Percentiles rank a stretch among this genome's conserved stretches.
Conservation (phyloP, 306 rosid species). For the Glycyrrhiza uralensis region DNA sequence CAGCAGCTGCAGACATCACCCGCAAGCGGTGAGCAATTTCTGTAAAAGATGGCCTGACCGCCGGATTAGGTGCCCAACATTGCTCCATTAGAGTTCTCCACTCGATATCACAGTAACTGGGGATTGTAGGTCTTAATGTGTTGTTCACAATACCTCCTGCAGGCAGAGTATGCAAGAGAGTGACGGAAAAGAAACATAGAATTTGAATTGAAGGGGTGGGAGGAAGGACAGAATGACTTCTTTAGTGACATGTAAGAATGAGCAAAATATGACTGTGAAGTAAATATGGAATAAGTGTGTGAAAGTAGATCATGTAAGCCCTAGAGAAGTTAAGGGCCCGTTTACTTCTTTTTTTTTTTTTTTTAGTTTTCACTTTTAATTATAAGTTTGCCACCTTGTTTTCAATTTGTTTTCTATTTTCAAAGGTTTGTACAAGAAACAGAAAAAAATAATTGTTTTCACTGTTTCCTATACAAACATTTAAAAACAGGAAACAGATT, state of each 20-base stretch:
- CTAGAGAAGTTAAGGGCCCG: too few species aligned
- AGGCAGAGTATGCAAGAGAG: background rate
- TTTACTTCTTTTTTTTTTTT: too few species aligned
- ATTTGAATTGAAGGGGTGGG: background rate
- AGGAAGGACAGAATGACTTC: background rate
- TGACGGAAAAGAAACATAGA: background rate
- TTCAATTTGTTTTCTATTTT: too few species aligned
- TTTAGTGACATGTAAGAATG: background rate
- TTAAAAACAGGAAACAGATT: too few species aligned
- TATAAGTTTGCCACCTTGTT: too few species aligned
- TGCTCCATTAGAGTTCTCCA: conserved; percentile 91
- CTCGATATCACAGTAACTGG: conserved; percentile 73
- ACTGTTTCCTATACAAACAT: too few species aligned
- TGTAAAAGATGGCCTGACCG: conserved; percentile 83
- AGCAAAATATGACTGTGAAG: background rate
- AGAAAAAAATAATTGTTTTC: too few species aligned
- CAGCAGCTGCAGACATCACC: conserved; percentile 64
- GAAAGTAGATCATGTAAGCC: background rate
- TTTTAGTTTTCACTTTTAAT: too few species aligned
- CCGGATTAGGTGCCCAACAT: conserved; percentile 98
- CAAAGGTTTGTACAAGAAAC: too few species aligned
- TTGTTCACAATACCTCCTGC: conserved; percentile 96
- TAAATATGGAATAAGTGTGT: background rate
- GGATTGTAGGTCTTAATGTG: conserved; percentile 85
- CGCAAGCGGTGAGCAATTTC: conserved; percentile 80